Conservation (phyloP, 2,329 filamentous ascomycete genomes). For the Colletotrichum sp. region DNA sequence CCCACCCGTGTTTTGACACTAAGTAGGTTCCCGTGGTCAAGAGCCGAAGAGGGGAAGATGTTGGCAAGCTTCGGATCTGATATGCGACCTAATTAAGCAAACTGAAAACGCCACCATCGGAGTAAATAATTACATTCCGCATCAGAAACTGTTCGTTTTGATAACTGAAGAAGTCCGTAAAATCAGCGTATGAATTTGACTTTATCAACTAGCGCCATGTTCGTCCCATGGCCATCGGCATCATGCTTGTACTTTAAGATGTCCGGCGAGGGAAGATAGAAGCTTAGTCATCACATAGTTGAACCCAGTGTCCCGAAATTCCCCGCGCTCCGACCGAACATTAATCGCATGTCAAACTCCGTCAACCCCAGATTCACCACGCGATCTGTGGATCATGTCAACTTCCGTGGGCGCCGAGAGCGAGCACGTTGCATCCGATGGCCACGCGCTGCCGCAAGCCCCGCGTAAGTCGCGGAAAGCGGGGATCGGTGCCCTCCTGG, state of each 20-base stretch:
- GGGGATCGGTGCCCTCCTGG: slow-evolving; percentile 36
- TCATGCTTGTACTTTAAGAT: neutral
- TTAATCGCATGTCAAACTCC: neutral
- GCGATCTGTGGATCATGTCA: neutral
- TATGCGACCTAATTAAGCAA: neutral
- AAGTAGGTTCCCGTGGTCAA: neutral
- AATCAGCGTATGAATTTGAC: neutral
- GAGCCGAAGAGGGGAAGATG: neutral
- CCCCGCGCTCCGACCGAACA: neutral
- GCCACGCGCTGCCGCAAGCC: neutral
- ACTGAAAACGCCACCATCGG: neutral
- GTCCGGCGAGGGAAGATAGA: neutral
- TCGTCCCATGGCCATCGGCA: neutral
- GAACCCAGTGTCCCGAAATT: neutral
- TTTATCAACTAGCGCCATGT: neutral
- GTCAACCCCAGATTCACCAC: neutral
- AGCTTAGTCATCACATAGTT: neutral
- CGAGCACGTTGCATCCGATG: neutral
- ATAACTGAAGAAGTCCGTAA: neutral
- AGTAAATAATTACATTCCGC: neutral
- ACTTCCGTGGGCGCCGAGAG: neutral
- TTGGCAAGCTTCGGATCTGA: neutral
- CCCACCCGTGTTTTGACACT: neutral
- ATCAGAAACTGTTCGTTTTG: neutral
- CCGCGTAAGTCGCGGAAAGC: neutral